Conservation (phyloP, 208 protist genomes). For the Porcisia hertigi region DNA sequence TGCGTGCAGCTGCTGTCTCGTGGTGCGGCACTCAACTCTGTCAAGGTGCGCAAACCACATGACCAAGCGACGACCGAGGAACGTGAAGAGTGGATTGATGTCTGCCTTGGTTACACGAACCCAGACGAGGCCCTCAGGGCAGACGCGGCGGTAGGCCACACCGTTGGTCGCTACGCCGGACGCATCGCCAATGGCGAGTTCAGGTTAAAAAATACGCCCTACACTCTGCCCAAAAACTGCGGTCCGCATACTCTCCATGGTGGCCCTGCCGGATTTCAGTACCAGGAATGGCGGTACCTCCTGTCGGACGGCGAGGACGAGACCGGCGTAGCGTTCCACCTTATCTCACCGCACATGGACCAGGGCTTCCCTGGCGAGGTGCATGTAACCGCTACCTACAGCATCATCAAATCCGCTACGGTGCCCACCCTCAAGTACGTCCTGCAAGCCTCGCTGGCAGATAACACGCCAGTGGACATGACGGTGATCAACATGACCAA, state of each 20-base stretch:
- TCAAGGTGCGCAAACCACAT: constrained; percentile 55
- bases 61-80: constrained; percentile 8
- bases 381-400: constrained; percentile 71
- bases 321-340: constrained; percentile 70
- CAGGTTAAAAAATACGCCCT: constrained; percentile 39
- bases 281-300: constrained; percentile 75
- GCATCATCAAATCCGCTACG: constrained; percentile 40
- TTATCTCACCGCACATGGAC: constrained; percentile 72
- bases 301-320: constrained; percentile 69
- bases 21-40: constrained; percentile 66
- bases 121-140: constrained; percentile 36
- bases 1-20: constrained; percentile 66
- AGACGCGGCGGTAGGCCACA: constrained; percentile 28
- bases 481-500: constrained; percentile 83
- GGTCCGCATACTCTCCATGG: constrained; percentile 73
- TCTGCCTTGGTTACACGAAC: constrained; percentile 52
- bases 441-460: constrained; percentile 49
- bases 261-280: constrained; percentile 59
- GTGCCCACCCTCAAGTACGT: constrained; percentile 56
- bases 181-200: constrained; percentile 69
- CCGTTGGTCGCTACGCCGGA: constrained; percentile 63
- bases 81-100: constrained; percentile 45
- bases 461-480: constrained; percentile 55
- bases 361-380: constrained; percentile 84
- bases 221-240: constrained; percentile 67